A percentile compares a stretch with the other conserved stretches of the same genome.
Evolutionary conservation across 2,329 filamentous ascomycete species (phyloP).

Genomic region (Aspergillus hiratsukae): DNA sequence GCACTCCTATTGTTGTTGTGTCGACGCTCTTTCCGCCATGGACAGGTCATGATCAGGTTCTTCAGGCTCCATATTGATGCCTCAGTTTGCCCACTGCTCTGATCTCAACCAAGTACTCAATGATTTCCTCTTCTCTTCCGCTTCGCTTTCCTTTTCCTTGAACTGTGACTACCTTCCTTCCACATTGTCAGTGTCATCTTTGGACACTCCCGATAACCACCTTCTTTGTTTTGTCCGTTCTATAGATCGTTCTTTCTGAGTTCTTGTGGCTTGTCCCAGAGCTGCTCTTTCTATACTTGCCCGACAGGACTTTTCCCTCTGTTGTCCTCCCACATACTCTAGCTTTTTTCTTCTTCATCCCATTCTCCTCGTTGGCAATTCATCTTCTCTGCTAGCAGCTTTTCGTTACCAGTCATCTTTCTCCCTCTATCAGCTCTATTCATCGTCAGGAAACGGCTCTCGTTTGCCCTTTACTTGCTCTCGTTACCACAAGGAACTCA

Average conservation of each 20-base stretch:
- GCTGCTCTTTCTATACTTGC: background rate
- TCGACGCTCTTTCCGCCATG: background rate
- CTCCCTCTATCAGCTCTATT: constrained; percentile 14
- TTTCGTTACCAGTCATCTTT: constrained; percentile 43
- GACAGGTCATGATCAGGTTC: background rate
- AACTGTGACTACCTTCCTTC: background rate
- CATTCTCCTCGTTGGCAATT: background rate
- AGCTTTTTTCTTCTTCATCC: background rate
- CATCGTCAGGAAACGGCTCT: constrained; percentile 3
- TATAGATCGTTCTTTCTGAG: background rate
- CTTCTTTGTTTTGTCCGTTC: background rate
- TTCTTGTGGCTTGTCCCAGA: background rate
- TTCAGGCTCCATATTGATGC: background rate
- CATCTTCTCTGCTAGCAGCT: constrained; percentile 46
- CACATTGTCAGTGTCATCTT: background rate
- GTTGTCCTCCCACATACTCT: background rate
- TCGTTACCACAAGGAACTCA: background rate
- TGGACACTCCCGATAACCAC: background rate
- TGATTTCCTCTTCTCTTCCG: background rate
- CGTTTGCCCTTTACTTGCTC: constrained; percentile 7
- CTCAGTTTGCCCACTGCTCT: background rate
- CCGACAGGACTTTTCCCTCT: background rate
- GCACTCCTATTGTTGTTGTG: background rate
- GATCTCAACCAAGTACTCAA: background rate
- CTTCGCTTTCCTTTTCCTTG: background rate